Percentiles rank a stretch among this genome's conserved stretches.
Evolutionary conservation across 768 basidiomycete genomes (phyloP).

Genomic region (Tricholoma bakamatsutake): DNA sequence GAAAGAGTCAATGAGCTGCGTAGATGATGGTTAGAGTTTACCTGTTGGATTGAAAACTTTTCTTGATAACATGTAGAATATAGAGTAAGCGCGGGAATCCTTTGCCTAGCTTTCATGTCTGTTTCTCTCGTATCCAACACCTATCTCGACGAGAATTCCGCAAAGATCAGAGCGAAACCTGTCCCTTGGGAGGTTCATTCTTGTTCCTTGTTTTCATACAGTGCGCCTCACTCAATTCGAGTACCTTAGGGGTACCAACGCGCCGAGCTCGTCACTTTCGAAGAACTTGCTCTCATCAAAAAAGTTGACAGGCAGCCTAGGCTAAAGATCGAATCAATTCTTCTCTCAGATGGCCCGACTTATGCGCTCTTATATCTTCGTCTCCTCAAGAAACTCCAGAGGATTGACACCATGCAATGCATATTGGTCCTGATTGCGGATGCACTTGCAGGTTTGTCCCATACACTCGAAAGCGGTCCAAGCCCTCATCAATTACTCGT

Average conservation of each 20-base stretch:
- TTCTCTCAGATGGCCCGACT: conserved; percentile 74
- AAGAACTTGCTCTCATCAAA: conserved; percentile 86
- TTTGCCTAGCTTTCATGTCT: conserved; percentile 43
- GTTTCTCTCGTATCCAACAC: conserved; percentile 72
- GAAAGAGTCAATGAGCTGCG: neutral
- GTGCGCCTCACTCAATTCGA: conserved; percentile 7
- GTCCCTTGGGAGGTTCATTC: conserved; percentile 91
- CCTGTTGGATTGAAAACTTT: conserved; percentile 21
- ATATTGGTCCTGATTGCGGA: conserved; percentile 86
- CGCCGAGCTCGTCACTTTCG: conserved; percentile 80
- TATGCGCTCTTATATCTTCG: conserved; percentile 89
- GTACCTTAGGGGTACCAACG: conserved; percentile 82
- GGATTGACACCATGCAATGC: conserved; percentile 84
- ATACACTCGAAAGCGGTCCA: neutral
- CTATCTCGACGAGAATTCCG: conserved; percentile 81
- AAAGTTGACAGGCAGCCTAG: conserved; percentile 79
- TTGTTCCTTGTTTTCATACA: neutral
- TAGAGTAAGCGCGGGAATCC: neutral
- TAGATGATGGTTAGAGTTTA: conserved; percentile 7
- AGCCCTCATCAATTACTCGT: neutral
- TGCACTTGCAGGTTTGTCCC: conserved; percentile 64
- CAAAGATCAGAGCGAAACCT: conserved; percentile 84
- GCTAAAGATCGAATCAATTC: conserved; percentile 67
- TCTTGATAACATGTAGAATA: conserved; percentile 27
- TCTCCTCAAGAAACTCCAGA: conserved; percentile 76